Base-by-base conservation (phyloP, 1,139 yeast genomes). In the Blastobotrys aristatus region DNA sequence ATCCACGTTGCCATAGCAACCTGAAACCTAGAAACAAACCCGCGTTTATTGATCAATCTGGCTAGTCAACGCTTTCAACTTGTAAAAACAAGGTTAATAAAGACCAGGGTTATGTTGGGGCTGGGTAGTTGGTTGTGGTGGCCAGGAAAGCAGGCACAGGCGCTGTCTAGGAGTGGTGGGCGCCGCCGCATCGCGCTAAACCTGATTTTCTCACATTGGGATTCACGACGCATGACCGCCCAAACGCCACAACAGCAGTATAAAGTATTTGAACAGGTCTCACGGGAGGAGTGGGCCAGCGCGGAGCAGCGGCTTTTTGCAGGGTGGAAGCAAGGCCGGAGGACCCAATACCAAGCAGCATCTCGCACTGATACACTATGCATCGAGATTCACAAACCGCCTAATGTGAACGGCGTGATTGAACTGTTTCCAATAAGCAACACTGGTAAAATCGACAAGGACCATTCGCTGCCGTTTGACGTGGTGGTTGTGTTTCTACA, bases 221-320 rank as follows among this genome's bases (percentile, higher is more conserved):
- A 24, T 6, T 24, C 10, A 24, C 8, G 10, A 5, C 27, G 27
- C 27, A 18, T 34, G 38, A 20, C 38, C 10, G 4, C 4, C 16
- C 27, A 6, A n/a, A 30, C 32, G 3, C 27, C 37, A 21, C 14
- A 13, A 16, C 32, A 36, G 17, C 37, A 37, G 22, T 30, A 30
- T 27, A 16, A 29, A 13, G 16, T 36, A 5, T 43, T 35, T 31
- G 13, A 30, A 8, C 30, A 37, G 17, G 33, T 20, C 7, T 37
- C 41, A 2, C 27, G 46, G 24, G 41, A 43, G 30, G 31, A 20
- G 14, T 43, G 46, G 46, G 46, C 46, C 11, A 43, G 20, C 27
- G 46, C 46, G 11, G 46, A 43, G 24, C 16, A 43, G 8, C 27
- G 41, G 13, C 11, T 43, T 14, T 43, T 43, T 24, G 4, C 37